Evolutionary conservation across 371 early-diverging fungal species (phyloP), one percentile per base, ranked within the genome.

Genomic region (Apophysomyces sp.): DNA sequence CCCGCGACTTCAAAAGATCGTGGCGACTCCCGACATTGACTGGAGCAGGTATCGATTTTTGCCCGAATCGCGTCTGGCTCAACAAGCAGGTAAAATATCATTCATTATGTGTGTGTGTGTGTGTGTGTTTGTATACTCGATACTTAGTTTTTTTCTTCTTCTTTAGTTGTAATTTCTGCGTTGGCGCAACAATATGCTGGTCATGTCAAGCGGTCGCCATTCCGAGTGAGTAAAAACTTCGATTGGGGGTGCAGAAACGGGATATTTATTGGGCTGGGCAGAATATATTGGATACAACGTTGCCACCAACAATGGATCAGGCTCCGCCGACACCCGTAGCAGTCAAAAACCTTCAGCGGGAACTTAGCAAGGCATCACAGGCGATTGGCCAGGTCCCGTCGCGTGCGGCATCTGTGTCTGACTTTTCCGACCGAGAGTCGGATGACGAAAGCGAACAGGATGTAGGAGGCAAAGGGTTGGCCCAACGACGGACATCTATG

Each of bases 1-100:
- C 24, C 82, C 82, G 12, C 61, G 59, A 51, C 58, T 81, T 13
- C 82, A 81, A 61, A 74, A 74, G 37, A 67, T 81, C n/a, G 66
- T 77, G 2, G 34, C 61, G 21, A 68, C 69, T 6, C 82, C 79
- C 2, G 57, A 63, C 28, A 72, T 81, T 24, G 73, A 81, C 30
- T 81, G 82, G 82, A 57, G 57, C 7, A 72, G 71, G 37, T 81
- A 78, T 54, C 67, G 68, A 58, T 74, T 63, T 55, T 24, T 76
- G 40, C 78, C 78, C 16, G 81, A 81, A 36, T 63, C 67, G 52
- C 71, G 78, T 3, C 51, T 76, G 27, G 65, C 65, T 27, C 67
- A 71, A 56, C 72, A 75, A 57, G 39, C 69, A 55, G 74, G 74
- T 69, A 69, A 39, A 32, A 12, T 31, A 8, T 4, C 15, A 56